A percentile compares a stretch with the other conserved stretches of the same genome.
Conservation (phyloP, 352 stramenopile genomes). For the Blastocystis sp. region DNA sequence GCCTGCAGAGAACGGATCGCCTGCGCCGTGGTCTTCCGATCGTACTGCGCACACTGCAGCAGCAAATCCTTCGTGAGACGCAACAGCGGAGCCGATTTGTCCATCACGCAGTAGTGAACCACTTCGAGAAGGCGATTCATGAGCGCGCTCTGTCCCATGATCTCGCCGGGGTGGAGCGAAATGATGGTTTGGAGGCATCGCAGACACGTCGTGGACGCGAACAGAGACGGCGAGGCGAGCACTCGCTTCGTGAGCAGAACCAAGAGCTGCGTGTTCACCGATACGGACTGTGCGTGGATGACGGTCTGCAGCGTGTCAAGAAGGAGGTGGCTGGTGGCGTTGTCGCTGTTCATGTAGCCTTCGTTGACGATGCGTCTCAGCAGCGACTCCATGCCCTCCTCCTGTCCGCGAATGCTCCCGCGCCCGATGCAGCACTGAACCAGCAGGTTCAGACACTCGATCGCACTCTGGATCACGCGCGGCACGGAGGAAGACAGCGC, state of each 20-base stretch:
- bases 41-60: neutral
- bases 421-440: neutral
- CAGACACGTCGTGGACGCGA: neutral
- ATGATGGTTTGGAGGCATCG: neutral
- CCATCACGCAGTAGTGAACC: neutral
- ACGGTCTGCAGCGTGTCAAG: neutral
- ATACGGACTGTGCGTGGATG: neutral
- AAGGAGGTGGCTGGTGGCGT: neutral
- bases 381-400: neutral
- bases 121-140: neutral
- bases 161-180: neutral
- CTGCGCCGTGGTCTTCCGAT: neutral
- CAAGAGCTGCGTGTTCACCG: neutral
- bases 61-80: constrained; percentile 18
- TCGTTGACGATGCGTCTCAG: neutral
- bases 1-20: neutral
- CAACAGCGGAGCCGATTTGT: neutral
- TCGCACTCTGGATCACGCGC: neutral
- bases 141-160: neutral
- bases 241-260: neutral
- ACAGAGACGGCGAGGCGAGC: neutral
- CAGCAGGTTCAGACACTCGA: constrained; percentile 33
- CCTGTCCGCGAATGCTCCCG: neutral
- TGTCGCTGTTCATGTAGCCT: constrained; percentile 42
- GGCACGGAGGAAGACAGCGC: neutral